Conservation (phyloP, 116 monocot genomes). For the Papilionanthe hybrid region DNA sequence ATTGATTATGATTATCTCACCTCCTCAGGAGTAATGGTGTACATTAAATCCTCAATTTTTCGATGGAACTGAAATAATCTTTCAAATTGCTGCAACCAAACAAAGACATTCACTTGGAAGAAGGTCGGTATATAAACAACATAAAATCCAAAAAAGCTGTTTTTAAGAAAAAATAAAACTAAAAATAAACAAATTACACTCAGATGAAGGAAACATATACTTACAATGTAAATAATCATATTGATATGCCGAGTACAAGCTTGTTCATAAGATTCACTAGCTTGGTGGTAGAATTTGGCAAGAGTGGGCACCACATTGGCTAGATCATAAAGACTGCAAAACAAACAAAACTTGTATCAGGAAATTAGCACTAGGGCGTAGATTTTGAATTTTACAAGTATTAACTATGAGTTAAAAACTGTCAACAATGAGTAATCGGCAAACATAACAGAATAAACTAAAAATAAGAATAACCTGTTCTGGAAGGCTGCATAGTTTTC, state of each 20-base stretch:
- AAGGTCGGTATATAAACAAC: slow-evolving; percentile 8
- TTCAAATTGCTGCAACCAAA: slow-evolving; percentile 60
- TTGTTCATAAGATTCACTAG: slow-evolving; percentile 94
- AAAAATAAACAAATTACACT: not conserved
- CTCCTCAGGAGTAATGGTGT: slow-evolving; percentile 86
- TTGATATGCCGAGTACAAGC: slow-evolving; percentile 84
- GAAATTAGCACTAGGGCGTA: not conserved
- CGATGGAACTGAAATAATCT: slow-evolving; percentile 79
- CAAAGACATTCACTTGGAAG: not conserved
- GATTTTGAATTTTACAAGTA: not conserved
- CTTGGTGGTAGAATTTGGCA: slow-evolving; percentile 94
- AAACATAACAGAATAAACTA: not conserved
- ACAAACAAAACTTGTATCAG: slow-evolving; percentile 9
- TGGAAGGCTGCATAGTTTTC: slow-evolving; percentile 99
- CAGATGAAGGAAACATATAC: slow-evolving; percentile 6
- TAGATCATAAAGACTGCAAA: slow-evolving; percentile 90
- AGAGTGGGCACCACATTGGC: slow-evolving; percentile 99
- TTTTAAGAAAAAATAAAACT: not conserved
- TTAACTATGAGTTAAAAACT: not conserved
- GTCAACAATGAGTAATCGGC: not conserved
- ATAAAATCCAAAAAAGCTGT: not conserved
- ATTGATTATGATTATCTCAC: slow-evolving; percentile 28
- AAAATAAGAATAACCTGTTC: slow-evolving; percentile 56
- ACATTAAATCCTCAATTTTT: slow-evolving; percentile 82
- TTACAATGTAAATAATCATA: slow-evolving; percentile 79